Base-by-base conservation (phyloP, 108 stramenopile genomes). In the Nitzschia putrida region DNA sequence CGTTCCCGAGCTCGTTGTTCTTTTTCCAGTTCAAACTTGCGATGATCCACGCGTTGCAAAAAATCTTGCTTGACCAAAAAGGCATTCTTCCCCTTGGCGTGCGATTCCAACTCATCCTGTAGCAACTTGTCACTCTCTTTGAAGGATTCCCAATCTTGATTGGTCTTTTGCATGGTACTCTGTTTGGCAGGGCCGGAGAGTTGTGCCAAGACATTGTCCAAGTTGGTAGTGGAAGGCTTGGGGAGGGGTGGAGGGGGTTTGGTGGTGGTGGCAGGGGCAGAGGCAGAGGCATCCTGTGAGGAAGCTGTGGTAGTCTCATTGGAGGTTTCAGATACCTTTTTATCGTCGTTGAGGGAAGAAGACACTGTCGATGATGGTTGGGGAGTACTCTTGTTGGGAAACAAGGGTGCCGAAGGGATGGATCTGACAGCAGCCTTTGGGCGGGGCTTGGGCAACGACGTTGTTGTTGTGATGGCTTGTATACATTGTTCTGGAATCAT, bases 51-150 rank as follows among this genome's bases (percentile, higher is more conserved):
- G 52, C 95, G 81, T 24, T 69, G 71, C 61, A 96, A 78, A 71
- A 96, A 96, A 66, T 93, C 95, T 71, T 92, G 85, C 71, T 92
- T 93, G 34, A 90, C 90, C 53, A 96, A 68, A 47, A 75, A 97
- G 18, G 93, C 96, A 50, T 91, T 80, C 55, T 93, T 94, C 14
- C 83, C 82, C 69, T 86, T 66, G 10, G 89, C 92, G 40, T 83
- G 71, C 42, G 78, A 74, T 66, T 95, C 90, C 50, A 94, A 65
- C 38, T 94, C 87, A 37, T 92, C 93, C 55, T 88, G 87, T 25
- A 95, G 55, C 22, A 52, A 52, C 10, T 83, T 78, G 20, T 79
- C 61, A 39, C 88, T 73, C 13, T 84, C 80, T 76, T 97, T 97
- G 88, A 91, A 97, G 10, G 72, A 29, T 60, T 95, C 94, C 96